Evolutionary conservation across 2,329 filamentous ascomycete genomes (phyloP), one percentile per base, ranked within the genome.

Genomic region (Dichotomopilus funicola): DNA sequence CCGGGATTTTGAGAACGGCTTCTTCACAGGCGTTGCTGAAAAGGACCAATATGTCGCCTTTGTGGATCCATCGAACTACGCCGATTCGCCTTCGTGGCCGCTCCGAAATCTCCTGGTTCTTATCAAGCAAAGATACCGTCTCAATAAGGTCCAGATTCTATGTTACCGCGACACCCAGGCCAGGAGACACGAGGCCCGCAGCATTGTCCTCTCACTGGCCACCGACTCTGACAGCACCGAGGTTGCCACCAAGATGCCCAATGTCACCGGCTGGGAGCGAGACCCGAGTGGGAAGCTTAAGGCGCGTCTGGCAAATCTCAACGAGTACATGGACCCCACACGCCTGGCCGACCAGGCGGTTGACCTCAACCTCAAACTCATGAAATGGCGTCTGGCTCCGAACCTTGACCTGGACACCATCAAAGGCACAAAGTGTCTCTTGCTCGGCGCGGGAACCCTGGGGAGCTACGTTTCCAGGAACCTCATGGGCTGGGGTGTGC

Each of bases 371-470:
- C 78, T 97, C 58, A 97, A 97, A 72, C 79, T 99, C 56, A 99
- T 99, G 86, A 99, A 96, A 73, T 99, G 94, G 94, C 86, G 94
- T 41, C 90, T 99, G 65, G 89, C 91, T 6, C 94, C 94, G 0
- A 85, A 86, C 50, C 80, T 99, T 42, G 81, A 97, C 67, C 81
- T 99, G 8, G 91, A 96, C 35, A 81, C 82, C 35, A 91, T 97
- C 68, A 96, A 96, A 67, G 81, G 86, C 55, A 92, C 90, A 3
- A 95, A 86, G 67, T 99, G 94, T 67, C 79, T 99, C 12, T 75
- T 99, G 2, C 82, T 99, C 1, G 94, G 94, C 4, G 91, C 94
- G 0, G 94, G 94, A 11, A 99, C 94, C 0, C 77, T 99, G 1
- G 94, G 94, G 7, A 91, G 90, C 58, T 97, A 97, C 67, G 91